Conservation (phyloP, 129 eudicot species). For the Pseudognaphalium luteoalbum region DNA sequence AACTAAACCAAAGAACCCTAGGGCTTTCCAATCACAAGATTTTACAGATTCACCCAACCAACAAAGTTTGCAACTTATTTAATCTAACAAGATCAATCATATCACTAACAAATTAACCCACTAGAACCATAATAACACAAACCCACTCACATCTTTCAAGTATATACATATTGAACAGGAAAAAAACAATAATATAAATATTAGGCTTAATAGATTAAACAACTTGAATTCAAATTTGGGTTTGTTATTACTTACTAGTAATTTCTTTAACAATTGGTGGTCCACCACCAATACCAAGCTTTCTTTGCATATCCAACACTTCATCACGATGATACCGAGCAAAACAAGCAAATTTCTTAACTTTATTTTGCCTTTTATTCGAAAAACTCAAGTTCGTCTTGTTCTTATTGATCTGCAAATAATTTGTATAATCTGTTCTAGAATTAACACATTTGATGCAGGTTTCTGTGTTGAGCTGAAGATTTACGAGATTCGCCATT, state of each 20-base stretch:
- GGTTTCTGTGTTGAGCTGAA: conserved; percentile 41
- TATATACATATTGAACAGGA: neutral
- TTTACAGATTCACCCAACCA: neutral
- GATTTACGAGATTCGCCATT: conserved; percentile 29
- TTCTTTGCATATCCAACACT: conserved; percentile 41
- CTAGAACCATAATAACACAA: neutral
- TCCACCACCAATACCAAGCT: conserved; percentile 40
- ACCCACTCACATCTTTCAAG: conserved; percentile 1
- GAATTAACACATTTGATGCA: conserved; percentile 51
- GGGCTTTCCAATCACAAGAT: no score
- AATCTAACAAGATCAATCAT: neutral
- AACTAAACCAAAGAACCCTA: no score
- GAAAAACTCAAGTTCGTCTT: conserved; percentile 29
- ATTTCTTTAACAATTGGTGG: conserved; percentile 47
- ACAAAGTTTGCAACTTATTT: neutral
- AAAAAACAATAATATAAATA: neutral
- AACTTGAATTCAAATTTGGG: neutral
- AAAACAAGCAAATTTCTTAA: conserved; percentile 51
- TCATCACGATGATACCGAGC: conserved; percentile 74
- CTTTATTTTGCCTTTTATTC: conserved; percentile 34
- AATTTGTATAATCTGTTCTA: conserved; percentile 23
- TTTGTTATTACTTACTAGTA: conserved; percentile 40
- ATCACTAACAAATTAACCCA: neutral
- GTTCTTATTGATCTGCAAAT: conserved; percentile 38
- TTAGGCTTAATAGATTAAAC: conserved; percentile 3